These are phyloP conservation scores for Ophiocordyceps australis DNA, from an alignment of 2,329 filamentous ascomycete species.

Conservation along the genomic window DNA sequence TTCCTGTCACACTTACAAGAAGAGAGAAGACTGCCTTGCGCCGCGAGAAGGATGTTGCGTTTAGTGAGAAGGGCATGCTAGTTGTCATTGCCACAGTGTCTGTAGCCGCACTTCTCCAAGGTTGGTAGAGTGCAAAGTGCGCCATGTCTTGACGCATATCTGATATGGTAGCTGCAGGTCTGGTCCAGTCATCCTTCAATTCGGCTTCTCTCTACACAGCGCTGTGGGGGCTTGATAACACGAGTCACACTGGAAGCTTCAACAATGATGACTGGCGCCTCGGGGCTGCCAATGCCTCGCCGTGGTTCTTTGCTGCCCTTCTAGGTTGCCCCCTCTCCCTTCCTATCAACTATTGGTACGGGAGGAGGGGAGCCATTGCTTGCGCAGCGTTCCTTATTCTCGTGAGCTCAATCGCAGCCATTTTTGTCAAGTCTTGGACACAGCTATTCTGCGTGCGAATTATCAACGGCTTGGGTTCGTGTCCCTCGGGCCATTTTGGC, in stretches of 20 bases:
- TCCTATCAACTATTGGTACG: slow-evolving; percentile 20
- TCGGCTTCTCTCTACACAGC: slow-evolving; percentile 16
- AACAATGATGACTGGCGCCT: slow-evolving; percentile 16
- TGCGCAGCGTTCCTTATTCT: slow-evolving; percentile 19
- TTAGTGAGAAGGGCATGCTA: slow-evolving; percentile 19
- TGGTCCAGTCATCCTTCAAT: slow-evolving; percentile 25
- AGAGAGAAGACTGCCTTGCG: slow-evolving; percentile 18
- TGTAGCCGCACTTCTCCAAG: slow-evolving; percentile 22
- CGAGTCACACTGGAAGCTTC: slow-evolving; percentile 1
- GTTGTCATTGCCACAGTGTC: slow-evolving; percentile 22
- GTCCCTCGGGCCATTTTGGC: neutral
- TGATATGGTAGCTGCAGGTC: no score
- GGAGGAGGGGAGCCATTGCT: slow-evolving; percentile 19
- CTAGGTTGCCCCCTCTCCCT: slow-evolving; percentile 20
- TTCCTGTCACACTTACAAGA: slow-evolving; percentile 13
- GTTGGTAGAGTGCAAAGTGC: no score
- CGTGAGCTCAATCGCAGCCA: slow-evolving; percentile 17
- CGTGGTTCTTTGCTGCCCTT: slow-evolving; percentile 19
- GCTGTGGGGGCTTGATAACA: slow-evolving; percentile 5
- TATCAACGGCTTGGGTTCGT: slow-evolving; percentile 19
- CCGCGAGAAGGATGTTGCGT: slow-evolving; percentile 17
- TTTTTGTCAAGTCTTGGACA: slow-evolving; percentile 14
- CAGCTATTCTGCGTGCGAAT: slow-evolving; percentile 15
- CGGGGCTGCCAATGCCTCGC: slow-evolving; percentile 18
- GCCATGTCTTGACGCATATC: no score